Conservation (phyloP, 441 rosid species). For the Jatropha multifida region DNA sequence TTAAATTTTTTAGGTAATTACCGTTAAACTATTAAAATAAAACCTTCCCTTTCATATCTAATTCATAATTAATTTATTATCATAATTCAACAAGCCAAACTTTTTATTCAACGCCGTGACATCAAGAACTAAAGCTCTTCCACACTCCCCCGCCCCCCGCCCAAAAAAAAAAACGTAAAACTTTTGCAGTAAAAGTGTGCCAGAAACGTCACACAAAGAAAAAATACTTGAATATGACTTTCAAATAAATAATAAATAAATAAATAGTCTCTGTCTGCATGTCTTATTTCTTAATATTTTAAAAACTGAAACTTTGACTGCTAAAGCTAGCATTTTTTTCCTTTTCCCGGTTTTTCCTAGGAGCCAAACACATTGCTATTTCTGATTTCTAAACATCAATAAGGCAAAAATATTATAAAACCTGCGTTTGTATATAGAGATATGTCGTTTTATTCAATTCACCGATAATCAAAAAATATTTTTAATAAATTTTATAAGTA, state of each 20-base stretch:
- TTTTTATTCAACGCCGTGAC: slow-evolving; percentile 8
- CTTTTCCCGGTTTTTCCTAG: slow-evolving; percentile 12
- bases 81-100: background rate
- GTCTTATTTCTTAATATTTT: background rate
- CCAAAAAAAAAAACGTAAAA: background rate
- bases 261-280: background rate
- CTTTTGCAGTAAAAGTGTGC: background rate
- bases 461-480: too few relatives aligned
- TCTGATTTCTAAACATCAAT: background rate
- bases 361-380: slow-evolving; percentile 20
- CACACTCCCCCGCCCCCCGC: background rate
- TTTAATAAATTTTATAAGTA: too few relatives aligned
- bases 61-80: background rate
- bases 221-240: background rate
- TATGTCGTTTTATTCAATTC: too few relatives aligned
- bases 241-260: background rate
- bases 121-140: background rate
- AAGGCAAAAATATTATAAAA: background rate
- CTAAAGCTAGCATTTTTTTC: background rate
- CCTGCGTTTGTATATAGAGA: too few relatives aligned
- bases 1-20: background rate
- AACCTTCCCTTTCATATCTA: background rate
- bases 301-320: slow-evolving; percentile 8
- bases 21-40: background rate
- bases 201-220: slow-evolving; percentile 12